Base-by-base conservation (phyloP, 2,329 filamentous ascomycete genomes). In the Diaporthe sp. region DNA sequence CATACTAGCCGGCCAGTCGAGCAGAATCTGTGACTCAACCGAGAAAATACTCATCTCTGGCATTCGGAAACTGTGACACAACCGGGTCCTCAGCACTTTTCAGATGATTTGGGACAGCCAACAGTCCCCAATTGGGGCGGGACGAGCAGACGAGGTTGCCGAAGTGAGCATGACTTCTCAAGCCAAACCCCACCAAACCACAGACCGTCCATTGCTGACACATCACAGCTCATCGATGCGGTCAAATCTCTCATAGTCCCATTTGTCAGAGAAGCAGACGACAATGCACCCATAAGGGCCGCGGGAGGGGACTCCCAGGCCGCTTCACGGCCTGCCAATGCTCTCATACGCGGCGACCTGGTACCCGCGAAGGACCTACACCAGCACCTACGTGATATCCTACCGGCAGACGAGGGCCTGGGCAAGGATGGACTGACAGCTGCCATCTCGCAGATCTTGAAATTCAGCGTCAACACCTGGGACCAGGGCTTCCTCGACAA, bases 401-500 rank as follows among this genome's bases (percentile, higher is more conserved):
- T 95, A 8, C 92, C 93, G 0, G 80, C 84, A 3, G 85, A 83
- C 4, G 82, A 88, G 53, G 92, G 90, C 10, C 86, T 86, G 77
- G 93, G 92, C 1, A 94, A 94, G 79, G 90, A 94, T 58, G 96
- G 96, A 0, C 86, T 98, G 44, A 86, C 98, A 39, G 88, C 91
- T 46, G 91, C 91, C 4, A 89, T 98, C 61, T 87, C 92, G 78
- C 90, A 92, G 76, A 88, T 98, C 28, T 88, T 98, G 57, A 89
- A 91, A 78, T 95, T 97, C 84, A 97, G 94, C 81, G 96, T 98
- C 81, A 99, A 99, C 85, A 98, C 96, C n/a, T 98, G 96, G 94
- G 94, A 98, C 81, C 96, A 98, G 84, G 96, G 96, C 15, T 99
- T 98, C 84, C 86, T 98, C 81, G 96, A 98, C 85, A 98, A 99